phyloP scores from a whole-genome alignment of 371 early-diverging fungal genomes.

The Lichtheimia ornata region DNA sequence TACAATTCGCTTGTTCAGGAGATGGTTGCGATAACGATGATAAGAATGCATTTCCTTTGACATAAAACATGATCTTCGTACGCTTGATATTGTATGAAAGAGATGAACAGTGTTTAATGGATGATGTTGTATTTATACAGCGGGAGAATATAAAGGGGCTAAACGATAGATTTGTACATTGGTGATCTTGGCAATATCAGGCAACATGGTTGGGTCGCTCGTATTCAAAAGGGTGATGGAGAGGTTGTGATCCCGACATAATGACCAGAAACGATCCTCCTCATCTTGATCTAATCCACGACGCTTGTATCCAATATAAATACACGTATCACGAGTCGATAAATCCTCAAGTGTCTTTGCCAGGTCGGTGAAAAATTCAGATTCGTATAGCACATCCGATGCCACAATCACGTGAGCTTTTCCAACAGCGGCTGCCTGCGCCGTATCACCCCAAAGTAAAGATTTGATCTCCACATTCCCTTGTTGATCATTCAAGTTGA shows the following conservation, averaged over 20 bases:
- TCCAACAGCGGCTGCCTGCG: conserved; percentile 25
- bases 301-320: conserved; percentile 63
- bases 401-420: conserved; percentile 58
- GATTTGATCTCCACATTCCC: conserved; percentile 15
- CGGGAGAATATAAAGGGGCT: conserved; percentile 1
- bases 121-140: conserved; percentile 6
- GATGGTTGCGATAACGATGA: conserved; percentile 21
- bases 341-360: conserved; percentile 51
- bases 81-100: not conserved
- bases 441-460: conserved; percentile 35
- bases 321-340: conserved; percentile 37
- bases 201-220: conserved; percentile 22
- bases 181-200: conserved; percentile 23
- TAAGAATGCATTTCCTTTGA: conserved; percentile 35
- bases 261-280: conserved; percentile 49
- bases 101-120: not conserved
- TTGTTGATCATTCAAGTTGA: conserved; percentile 26
- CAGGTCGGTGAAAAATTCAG: conserved; percentile 46
- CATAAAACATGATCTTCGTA: conserved; percentile 31
- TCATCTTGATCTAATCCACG: conserved; percentile 41
- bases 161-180: conserved; percentile 42
- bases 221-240: conserved; percentile 9
- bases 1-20: too few relatives aligned
- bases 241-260: conserved; percentile 25
- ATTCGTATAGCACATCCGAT: conserved; percentile 64